These are phyloP conservation scores for Fusarium piperis DNA, from an alignment of 2,329 filamentous ascomycete species.

Conservation along the genomic window DNA sequence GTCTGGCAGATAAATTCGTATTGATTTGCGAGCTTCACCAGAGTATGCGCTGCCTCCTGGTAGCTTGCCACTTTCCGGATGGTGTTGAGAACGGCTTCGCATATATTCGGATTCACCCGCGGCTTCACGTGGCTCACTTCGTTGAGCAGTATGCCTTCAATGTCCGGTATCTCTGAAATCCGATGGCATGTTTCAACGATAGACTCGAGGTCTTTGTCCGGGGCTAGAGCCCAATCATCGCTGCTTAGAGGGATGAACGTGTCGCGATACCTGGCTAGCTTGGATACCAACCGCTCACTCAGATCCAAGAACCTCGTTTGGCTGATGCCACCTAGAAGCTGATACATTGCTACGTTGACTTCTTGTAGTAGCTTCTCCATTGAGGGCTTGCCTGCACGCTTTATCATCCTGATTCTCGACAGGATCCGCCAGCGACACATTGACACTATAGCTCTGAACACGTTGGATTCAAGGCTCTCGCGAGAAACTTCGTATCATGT, in stretches of 20 bases:
- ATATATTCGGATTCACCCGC: not conserved
- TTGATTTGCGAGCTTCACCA: constrained; percentile 10
- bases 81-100: constrained; percentile 10
- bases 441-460: constrained; percentile 16
- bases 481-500: not conserved
- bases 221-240: not conserved
- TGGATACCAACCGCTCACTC: not conserved
- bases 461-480: not conserved
- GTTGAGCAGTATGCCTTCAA: constrained; percentile 5
- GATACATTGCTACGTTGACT: not conserved
- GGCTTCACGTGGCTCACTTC: not conserved
- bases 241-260: not conserved
- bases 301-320: not conserved
- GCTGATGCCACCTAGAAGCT: not conserved
- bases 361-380: not conserved
- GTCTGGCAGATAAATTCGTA: not conserved
- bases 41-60: constrained; percentile 5
- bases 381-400: not conserved
- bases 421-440: constrained; percentile 25
- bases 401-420: constrained; percentile 4
- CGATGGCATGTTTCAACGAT: constrained; percentile 7
- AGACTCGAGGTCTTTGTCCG: constrained; percentile 3
- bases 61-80: constrained; percentile 31
- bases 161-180: constrained; percentile 2
- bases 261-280: constrained; percentile 1